Evolutionary conservation across 1,139 yeast species (phyloP).

Genomic region (Oligophagozyma castellii): DNA sequence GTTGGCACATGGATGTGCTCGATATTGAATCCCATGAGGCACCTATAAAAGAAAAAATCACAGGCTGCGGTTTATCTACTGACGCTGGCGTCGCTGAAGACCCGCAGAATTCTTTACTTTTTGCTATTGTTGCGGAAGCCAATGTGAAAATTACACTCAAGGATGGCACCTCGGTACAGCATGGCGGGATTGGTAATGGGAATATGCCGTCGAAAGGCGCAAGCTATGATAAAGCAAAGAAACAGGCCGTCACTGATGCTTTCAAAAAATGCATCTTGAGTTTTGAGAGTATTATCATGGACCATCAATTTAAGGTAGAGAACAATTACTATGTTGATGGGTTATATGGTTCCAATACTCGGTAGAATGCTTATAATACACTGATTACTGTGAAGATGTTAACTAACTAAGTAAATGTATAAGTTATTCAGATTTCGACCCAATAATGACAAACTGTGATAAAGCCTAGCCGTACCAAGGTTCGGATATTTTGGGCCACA

Average conservation of each 20-base stretch:
- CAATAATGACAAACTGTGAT: background rate
- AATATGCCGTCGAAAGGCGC: slow-evolving; percentile 17
- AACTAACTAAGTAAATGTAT: too few species aligned
- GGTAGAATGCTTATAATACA: too few species aligned
- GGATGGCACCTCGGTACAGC: slow-evolving; percentile 21
- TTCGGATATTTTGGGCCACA: slow-evolving; percentile 58
- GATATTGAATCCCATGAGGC: slow-evolving; percentile 13
- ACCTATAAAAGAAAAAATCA: slow-evolving; percentile 2
- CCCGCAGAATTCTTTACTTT: slow-evolving; percentile 3
- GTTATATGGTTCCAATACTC: slow-evolving; percentile 11
- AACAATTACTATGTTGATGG: slow-evolving; percentile 21
- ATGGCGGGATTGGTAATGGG: slow-evolving; percentile 19
- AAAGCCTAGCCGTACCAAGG: slow-evolving; percentile 17
- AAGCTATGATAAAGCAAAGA: slow-evolving; percentile 20
- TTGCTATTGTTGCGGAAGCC: slow-evolving; percentile 20
- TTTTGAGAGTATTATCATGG: slow-evolving; percentile 18
- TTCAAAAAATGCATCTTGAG: slow-evolving; percentile 18
- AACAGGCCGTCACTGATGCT: slow-evolving; percentile 20
- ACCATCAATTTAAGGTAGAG: slow-evolving; percentile 17
- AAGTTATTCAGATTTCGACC: too few species aligned
- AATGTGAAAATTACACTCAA: slow-evolving; percentile 17
- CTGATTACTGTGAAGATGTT: too few species aligned
- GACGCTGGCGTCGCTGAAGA: slow-evolving; percentile 3
- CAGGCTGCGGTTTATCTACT: slow-evolving; percentile 1
- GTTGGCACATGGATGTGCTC: slow-evolving; percentile 21